phyloP scores from a whole-genome alignment of 805 yeast genomes.

The Metahyphopichia silvanorum region DNA sequence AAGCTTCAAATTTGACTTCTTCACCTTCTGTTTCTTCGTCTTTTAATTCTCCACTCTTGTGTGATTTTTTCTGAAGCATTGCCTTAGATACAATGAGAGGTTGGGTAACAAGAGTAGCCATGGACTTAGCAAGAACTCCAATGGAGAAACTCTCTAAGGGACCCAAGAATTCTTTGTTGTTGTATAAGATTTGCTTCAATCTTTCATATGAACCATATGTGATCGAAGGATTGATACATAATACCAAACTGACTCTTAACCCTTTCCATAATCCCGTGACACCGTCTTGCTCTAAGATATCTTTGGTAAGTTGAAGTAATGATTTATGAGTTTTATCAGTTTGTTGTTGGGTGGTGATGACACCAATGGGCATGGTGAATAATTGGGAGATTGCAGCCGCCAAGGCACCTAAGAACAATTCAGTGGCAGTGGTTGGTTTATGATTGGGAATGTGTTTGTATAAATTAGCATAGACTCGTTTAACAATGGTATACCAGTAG shows the following conservation, averaged over 20 bases:
- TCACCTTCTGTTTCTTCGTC: constrained; percentile 24
- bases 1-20: constrained; percentile 47
- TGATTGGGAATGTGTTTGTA: constrained; percentile 33
- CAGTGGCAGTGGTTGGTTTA: constrained; percentile 56
- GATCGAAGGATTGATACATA: constrained; percentile 81
- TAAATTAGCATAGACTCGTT: constrained; percentile 48
- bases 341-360: constrained; percentile 62
- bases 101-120: constrained; percentile 79
- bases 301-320: constrained; percentile 33
- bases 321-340: constrained; percentile 42
- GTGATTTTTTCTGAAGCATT: constrained; percentile 57
- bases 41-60: constrained; percentile 17
- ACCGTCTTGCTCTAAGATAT: constrained; percentile 62
- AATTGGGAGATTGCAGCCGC: constrained; percentile 83
- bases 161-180: constrained; percentile 40
- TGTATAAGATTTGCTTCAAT: constrained; percentile 51
- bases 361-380: constrained; percentile 78
- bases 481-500: constrained; percentile 79
- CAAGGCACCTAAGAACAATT: constrained; percentile 68
- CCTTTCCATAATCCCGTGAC: constrained; percentile 79
- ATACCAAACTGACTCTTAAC: constrained; percentile 70
- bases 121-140: constrained; percentile 77
- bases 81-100: constrained; percentile 85
- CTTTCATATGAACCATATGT: constrained; percentile 81
- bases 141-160: constrained; percentile 65